Evolutionary conservation across 345 rosid genomes (phyloP).

Genomic region (Hibiscus syriacus): DNA sequence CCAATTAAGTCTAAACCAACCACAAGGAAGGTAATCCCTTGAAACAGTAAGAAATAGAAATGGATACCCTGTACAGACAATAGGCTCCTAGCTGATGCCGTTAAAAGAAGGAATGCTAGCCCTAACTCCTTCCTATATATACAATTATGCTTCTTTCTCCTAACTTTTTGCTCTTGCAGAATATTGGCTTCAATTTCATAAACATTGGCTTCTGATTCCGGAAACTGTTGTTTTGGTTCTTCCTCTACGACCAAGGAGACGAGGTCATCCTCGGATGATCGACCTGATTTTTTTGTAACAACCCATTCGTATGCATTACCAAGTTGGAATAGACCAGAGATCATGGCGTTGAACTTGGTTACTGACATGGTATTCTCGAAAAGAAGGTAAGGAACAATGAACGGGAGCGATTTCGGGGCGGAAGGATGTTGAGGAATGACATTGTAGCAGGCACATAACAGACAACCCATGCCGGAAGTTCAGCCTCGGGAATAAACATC

Average conservation of each 20-base stretch:
- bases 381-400: conserved; percentile 92
- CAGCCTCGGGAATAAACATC: conserved; percentile 88
- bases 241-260: conserved; percentile 49
- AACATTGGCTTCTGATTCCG: conserved; percentile 45
- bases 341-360: conserved; percentile 93
- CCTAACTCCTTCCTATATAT: conserved; percentile 79
- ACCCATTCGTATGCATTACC: conserved; percentile 98
- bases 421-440: conserved; percentile 93
- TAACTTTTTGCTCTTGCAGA: conserved; percentile 33
- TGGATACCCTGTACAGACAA: conserved; percentile 93
- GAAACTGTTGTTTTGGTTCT: conserved; percentile 47
- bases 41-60: conserved; percentile 95
- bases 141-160: conserved; percentile 65
- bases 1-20: conserved; percentile 96
- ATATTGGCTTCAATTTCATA: conserved; percentile 41
- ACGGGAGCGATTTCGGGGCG: conserved; percentile 89
- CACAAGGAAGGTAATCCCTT: conserved; percentile 82
- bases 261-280: conserved; percentile 87
- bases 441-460: conserved; percentile 90
- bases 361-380: conserved; percentile 97
- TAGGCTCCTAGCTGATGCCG: conserved; percentile 84
- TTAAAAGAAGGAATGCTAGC: conserved; percentile 71
- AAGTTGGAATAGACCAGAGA: conserved; percentile 89
- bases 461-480: conserved; percentile 90
- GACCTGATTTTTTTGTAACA: conserved; percentile 86